Base-by-base conservation (phyloP, 2,329 filamentous ascomycete genomes). In the Curvularia sp. region DNA sequence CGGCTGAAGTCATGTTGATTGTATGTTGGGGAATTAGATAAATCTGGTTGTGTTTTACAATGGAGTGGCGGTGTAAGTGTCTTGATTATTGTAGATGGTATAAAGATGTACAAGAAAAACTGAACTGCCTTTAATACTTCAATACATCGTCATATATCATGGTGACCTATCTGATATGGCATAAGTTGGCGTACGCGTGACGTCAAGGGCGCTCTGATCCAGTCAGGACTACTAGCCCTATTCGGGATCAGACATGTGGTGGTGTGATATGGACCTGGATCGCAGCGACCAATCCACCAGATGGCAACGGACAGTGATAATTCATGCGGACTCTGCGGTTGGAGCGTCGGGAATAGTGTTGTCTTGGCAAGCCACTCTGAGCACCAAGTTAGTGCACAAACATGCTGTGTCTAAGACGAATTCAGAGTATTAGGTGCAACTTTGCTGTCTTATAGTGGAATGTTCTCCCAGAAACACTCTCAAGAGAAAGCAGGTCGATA, bases 101-200 rank as follows among this genome's bases (percentile, higher is more conserved):
- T 49, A 24, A 20, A 24, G 24, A 28, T 26, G 18, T 26, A 12
- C 0, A 13, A 31, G 26, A 26, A 18, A 44, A 26, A 38, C 55
- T 41, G 50, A 46, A 20, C 44, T 50, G 9, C 20, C 33, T 47
- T 44, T 30, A 39, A 56, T 55, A 53, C 33, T 47, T 44, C 20
- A 33, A 54, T 53, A 53, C 57, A 57, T 44, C 31, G 5, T 35
- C 15, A 6, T 48, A 42, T 48, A n/a, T 39, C 53, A 53, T 48
- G 13, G 26, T 41, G 51, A 60, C 61, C 49, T 59, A 58, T 50
- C 13, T 31, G 33, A 50, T 50, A 50, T 50, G 48, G 48, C 48
- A 53, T 59, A 48, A 31, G 52, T 48, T 58, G 63, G 60, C 64
- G 62, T 66, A 61, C 61, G 60, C 48, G 56, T 38, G 54, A 63